phyloP scores from a whole-genome alignment of 495 filamentous ascomycete species.

The Thozetella sp. region DNA sequence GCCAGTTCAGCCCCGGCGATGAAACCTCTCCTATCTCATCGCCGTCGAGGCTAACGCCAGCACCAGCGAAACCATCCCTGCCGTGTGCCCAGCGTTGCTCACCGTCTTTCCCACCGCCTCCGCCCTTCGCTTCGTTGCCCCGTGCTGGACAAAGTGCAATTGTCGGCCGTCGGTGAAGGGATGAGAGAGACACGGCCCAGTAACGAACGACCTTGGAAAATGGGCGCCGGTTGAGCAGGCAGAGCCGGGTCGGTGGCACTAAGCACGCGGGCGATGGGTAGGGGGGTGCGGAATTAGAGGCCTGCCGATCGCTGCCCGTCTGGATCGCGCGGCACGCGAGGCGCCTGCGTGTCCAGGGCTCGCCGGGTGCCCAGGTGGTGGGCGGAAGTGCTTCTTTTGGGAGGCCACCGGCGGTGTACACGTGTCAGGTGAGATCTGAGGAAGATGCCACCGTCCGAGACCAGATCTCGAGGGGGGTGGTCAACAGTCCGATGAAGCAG shows the following conservation, averaged over 20 bases:
- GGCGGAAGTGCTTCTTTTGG: background rate
- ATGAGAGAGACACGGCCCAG: too few relatives aligned
- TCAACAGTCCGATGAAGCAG: background rate
- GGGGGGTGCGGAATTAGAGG: background rate
- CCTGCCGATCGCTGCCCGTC: background rate
- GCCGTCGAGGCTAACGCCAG: background rate
- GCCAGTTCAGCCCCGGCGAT: background rate
- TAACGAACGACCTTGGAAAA: too few relatives aligned
- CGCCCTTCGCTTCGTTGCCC: background rate
- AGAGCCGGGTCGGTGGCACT: too few relatives aligned
- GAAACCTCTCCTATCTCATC: background rate
- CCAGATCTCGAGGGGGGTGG: background rate
- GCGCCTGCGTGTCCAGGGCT: too few relatives aligned
- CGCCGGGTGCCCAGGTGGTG: background rate
- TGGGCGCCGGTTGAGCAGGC: too few relatives aligned
- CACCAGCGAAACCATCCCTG: background rate
- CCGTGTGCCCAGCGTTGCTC: background rate
- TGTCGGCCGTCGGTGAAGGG: background rate
- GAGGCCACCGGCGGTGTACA: background rate
- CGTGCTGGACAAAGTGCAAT: background rate
- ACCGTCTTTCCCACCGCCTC: background rate
- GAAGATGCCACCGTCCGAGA: background rate
- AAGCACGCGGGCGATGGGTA: too few relatives aligned
- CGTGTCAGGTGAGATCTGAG: background rate
- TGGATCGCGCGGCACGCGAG: background rate